Conservation (phyloP, 208 protist genomes). For the Leptomonas pyrrhocoris region DNA sequence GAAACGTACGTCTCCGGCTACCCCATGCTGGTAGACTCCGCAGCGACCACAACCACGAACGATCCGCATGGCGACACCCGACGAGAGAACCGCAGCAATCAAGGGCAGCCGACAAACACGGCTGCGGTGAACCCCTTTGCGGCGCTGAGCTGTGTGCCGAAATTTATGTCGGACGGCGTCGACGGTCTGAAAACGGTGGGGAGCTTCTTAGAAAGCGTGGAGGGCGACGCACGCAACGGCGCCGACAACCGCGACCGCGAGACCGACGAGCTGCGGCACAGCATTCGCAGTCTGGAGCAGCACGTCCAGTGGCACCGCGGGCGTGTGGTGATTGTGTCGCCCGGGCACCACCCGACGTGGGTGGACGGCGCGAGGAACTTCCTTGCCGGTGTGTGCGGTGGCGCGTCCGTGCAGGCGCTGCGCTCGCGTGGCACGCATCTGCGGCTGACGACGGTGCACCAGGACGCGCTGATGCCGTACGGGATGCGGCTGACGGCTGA, state of each 20-base stretch:
- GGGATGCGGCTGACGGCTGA: constrained; percentile 57
- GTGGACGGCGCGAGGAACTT: constrained; percentile 75
- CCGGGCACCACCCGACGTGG: constrained; percentile 93
- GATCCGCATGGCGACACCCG: no score
- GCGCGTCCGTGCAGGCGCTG: constrained; percentile 24
- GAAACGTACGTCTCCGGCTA: background rate
- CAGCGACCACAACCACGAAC: no score
- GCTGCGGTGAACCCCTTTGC: constrained; percentile 57
- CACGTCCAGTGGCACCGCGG: constrained; percentile 92
- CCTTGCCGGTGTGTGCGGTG: constrained; percentile 38
- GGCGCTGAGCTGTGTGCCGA: constrained; percentile 29
- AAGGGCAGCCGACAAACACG: no score
- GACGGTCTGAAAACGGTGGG: no score
- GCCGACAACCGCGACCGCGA: constrained; percentile 49
- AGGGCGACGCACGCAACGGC: background rate
- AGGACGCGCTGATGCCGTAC: constrained; percentile 68
- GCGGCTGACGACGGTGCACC: constrained; percentile 68
- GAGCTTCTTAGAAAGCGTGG: no score
- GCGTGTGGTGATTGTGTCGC: constrained; percentile 95
- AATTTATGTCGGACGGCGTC: no score
- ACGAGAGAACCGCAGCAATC: no score
- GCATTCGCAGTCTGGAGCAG: constrained; percentile 89
- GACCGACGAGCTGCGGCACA: constrained; percentile 93
- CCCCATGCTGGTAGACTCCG: no score
- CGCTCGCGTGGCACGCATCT: constrained; percentile 39